Base-by-base conservation (phyloP, 2,329 filamentous ascomycete genomes). In the Rachicladosporium sp. region DNA sequence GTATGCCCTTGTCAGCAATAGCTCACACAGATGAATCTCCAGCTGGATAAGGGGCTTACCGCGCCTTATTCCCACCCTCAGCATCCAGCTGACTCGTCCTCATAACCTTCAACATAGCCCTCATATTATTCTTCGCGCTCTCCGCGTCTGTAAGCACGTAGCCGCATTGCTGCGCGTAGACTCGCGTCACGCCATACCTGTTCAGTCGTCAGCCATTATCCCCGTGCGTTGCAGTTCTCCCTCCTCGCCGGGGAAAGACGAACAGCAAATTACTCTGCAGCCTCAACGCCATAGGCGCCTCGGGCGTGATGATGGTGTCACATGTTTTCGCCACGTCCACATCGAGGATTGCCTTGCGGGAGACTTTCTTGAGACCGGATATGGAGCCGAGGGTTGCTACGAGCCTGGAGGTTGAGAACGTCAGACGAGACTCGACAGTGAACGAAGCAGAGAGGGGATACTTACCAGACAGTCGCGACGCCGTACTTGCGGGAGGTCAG, bases 391-490 rank as follows among this genome's bases (percentile, higher is more conserved):
- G 73, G 0, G 89, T 98, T 32, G 91, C 91, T 32, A 94, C 80
- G 32, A 95, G 77, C 89, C 89, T 95, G 46, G 3, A 13, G 4
- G 30, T 37, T 33, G 10, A 38, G 38, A n/a, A n/a, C 23, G 23
- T 27, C 8, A 27, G 23, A 27, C 23, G 23, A n/a, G n/a, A n/a
- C n/a, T 15, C 19, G 19, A 33, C 11, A 42, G 31, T n/a, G 4
- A 34, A 8, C 12, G 29, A 4, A 12, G 8, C 10, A 12, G 4
- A 37, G 23, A 4, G 19, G n/a, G n/a, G n/a, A n/a, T n/a, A n/a
- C n/a, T n/a, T n/a, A 93, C 89, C 91, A 98, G 44, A 98, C 80
- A 2, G 89, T 98, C 10, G 89, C 82, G 42, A 98, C 83, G 41
- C 91, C 91, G 73, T 95, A 83, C 58, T 91, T 81, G 55, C 78